Evolutionary conservation across 2,329 filamentous ascomycete genomes (phyloP).

Genomic region (Simplicillium sp.): DNA sequence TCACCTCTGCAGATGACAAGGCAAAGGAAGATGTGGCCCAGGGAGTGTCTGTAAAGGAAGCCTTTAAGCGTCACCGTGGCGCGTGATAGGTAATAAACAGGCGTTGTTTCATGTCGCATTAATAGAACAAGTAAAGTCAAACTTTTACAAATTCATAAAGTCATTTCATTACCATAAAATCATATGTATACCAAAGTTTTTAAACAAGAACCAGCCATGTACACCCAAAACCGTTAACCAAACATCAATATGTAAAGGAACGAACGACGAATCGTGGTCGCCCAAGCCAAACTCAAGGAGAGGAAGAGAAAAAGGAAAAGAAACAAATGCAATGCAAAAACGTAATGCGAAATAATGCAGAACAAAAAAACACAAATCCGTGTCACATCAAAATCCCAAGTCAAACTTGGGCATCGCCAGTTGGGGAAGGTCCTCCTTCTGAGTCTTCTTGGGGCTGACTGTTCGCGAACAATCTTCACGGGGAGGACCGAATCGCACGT

Average conservation of each 20-base stretch:
- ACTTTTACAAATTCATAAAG: conserved; percentile 15
- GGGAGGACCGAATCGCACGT: conserved; percentile 66
- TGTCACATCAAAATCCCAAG: conserved; percentile 21
- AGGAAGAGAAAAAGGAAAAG: conserved; percentile 10
- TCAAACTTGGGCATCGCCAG: conserved; percentile 52
- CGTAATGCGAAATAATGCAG: conserved; percentile 5
- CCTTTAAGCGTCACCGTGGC: conserved; percentile 50
- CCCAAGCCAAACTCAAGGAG: neutral
- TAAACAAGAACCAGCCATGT: no score
- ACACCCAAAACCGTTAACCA: no score
- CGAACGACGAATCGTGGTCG: no score
- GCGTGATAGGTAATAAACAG: conserved; percentile 6
- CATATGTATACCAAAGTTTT: conserved; percentile 11
- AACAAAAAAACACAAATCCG: conserved; percentile 3
- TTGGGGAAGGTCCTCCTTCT: conserved; percentile 47
- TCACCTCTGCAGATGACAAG: conserved; percentile 43
- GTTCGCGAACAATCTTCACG: conserved; percentile 22
- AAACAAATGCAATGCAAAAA: conserved; percentile 4
- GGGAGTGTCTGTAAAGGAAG: conserved; percentile 54
- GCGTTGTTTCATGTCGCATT: conserved; percentile 12
- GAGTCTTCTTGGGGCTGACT: conserved; percentile 24
- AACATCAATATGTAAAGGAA: no score
- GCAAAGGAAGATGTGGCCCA: conserved; percentile 56
- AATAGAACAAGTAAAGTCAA: neutral
- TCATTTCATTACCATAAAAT: conserved; percentile 30